phyloP scores from a whole-genome alignment of 805 yeast genomes.

The Kodamaea hsintzibuensis region DNA sequence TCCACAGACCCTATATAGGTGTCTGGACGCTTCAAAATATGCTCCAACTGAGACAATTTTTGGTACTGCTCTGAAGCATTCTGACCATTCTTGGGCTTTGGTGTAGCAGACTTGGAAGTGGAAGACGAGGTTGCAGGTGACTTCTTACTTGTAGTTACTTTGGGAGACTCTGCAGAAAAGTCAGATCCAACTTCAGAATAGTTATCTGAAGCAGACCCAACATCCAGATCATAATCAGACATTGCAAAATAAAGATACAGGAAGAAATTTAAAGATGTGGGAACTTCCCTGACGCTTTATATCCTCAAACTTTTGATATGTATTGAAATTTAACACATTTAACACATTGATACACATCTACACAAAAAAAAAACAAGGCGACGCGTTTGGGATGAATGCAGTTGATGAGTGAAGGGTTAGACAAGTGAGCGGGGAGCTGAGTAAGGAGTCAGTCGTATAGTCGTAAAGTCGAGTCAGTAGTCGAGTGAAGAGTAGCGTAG shows the following conservation, averaged over 20 bases:
- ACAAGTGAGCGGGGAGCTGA: no score
- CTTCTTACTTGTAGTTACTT: conserved; percentile 8
- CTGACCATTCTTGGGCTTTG: conserved; percentile 12
- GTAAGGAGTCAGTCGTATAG: no score
- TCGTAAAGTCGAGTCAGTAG: no score
- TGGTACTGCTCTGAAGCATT: conserved; percentile 78
- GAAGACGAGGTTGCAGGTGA: conserved; percentile 13
- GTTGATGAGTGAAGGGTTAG: no score
- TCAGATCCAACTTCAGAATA: conserved; percentile 13
- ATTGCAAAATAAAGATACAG: neutral
- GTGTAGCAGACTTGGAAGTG: conserved; percentile 13
- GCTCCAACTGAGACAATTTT: conserved; percentile 92
- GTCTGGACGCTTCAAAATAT: conserved; percentile 95
- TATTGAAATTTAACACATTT: neutral
- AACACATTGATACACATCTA: neutral
- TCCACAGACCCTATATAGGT: conserved; percentile 97
- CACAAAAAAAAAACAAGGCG: no score
- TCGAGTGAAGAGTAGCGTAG: no score
- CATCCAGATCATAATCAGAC: conserved; percentile 11
- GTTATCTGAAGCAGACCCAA: conserved; percentile 4
- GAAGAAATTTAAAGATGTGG: neutral
- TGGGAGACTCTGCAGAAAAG: conserved; percentile 4
- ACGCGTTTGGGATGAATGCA: no score
- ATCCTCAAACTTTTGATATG: neutral
- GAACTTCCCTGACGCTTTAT: neutral